Base-by-base conservation (phyloP, 345 rosid species). In the Brassica juncea region DNA sequence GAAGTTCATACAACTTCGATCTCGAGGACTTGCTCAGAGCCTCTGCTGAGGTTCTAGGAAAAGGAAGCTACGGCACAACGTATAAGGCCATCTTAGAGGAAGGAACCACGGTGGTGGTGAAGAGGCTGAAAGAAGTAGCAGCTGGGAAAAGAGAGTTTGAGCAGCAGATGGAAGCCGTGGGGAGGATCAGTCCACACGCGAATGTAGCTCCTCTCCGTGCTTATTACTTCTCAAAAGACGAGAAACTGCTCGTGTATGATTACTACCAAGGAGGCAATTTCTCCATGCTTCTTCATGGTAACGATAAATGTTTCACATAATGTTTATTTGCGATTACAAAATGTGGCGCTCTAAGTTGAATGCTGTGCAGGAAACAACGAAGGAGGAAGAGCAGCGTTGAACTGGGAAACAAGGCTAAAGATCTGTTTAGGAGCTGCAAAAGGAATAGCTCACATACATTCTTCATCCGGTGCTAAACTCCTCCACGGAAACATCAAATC, bases 21-120 rank as follows among this genome's bases (percentile, higher is more conserved):
- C 93, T 95, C 3, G 98, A 93, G 79, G 98, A 95, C 79, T 79
- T 95, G 75, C 82, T 95, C 47, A 88, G 97, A 85, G 99, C 99
- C 75, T 95, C 99, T 0, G 98, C 99, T 62, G 97, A 93, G 84
- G 98, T 95, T 70, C 80, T 95, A 3, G 99, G 99, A 23, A 93
- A 95, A 87, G 99, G 99, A 49, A 93, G 89, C 81, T 89, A 86
- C 61, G 99, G 99, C 10, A 95, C 97, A 19, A 90, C 96, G 28
- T 95, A 95, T 74, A 95, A 95, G 85, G 99, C 97, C 57, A 84
- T 88, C 68, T 82, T 93, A 84, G 99, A 95, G 80, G 98, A 95
- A 30, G 99, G 97, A 65, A 90, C 87, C 47, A 85, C 86, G 0
- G 96, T 91, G 79, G 99, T 88, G 14, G 98, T 93, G 82, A 95